A percentile compares a stretch with the other conserved stretches of the same genome.
phyloP scores from a whole-genome alignment of 1,284 basidiomycete species.

The Pseudozyma flocculosa region DNA sequence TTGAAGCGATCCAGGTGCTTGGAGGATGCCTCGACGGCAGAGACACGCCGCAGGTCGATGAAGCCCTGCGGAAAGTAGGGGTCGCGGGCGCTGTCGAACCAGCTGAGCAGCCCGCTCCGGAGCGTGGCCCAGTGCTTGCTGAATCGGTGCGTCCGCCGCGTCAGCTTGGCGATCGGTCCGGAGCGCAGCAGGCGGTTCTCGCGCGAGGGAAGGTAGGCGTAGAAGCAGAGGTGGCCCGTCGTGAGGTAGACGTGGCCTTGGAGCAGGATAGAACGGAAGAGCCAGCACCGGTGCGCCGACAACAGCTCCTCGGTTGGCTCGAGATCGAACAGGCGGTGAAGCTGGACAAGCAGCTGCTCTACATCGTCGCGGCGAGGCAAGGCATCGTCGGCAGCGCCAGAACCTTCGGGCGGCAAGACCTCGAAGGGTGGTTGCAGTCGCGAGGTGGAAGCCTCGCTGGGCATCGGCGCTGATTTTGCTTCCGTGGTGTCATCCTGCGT shows the following conservation, averaged over 20 bases:
- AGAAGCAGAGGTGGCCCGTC: constrained; percentile 88
- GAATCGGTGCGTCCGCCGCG: constrained; percentile 42
- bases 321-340: constrained; percentile 27
- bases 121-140: constrained; percentile 47
- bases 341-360: constrained; percentile 24
- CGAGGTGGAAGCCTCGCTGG: too few species aligned
- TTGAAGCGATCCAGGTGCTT: constrained; percentile 63
- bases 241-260: constrained; percentile 97
- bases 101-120: constrained; percentile 40
- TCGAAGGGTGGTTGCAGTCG: too few species aligned
- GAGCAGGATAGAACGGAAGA: constrained; percentile 64
- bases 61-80: constrained; percentile 96
- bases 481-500: too few species aligned
- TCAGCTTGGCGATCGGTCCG: constrained; percentile 31
- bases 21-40: constrained; percentile 74
- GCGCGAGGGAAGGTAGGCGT: constrained; percentile 73
- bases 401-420: too few species aligned
- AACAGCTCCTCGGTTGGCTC: constrained; percentile 27
- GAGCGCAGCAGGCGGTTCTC: constrained; percentile 35
- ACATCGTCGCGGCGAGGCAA: constrained; percentile 1
- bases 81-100: constrained; percentile 65
- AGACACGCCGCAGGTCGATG: constrained; percentile 86
- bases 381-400: too few species aligned
- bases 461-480: too few species aligned
- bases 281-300: constrained; percentile 40